phyloP scores from a whole-genome alignment of 352 stramenopile genomes.

The Phytopythium sindhum region DNA sequence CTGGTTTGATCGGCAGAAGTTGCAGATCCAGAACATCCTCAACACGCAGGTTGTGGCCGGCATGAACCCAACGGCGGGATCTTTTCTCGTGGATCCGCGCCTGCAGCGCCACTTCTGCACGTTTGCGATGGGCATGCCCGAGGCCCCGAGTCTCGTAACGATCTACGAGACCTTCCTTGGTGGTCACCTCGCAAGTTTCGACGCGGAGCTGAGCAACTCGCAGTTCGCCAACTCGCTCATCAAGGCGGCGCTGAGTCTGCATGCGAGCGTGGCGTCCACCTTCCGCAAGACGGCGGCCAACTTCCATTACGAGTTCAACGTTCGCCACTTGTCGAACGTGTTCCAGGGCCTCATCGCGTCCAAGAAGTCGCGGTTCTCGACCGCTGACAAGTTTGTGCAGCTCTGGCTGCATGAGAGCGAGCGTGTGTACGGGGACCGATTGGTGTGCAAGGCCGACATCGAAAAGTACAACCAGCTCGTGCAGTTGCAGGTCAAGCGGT shows the following conservation, averaged over 20 bases:
- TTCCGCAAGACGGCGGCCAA: conserved; percentile 95
- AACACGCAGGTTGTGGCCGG: conserved; percentile 94
- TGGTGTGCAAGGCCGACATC: conserved; percentile 92
- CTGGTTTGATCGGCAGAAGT: conserved; percentile 91
- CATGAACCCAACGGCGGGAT: conserved; percentile 96
- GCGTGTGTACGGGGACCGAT: conserved; percentile 93
- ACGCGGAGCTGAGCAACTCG: conserved; percentile 83
- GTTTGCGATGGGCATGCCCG: conserved; percentile 95
- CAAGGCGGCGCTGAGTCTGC: conserved; percentile 91
- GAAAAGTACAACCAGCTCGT: conserved; percentile 94
- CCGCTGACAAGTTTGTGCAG: conserved; percentile 92
- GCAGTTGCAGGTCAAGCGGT: conserved; percentile 92
- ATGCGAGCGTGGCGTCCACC: conserved; percentile 87
- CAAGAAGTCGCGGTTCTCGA: conserved; percentile 90
- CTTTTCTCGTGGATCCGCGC: conserved; percentile 92
- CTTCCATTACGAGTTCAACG: conserved; percentile 98
- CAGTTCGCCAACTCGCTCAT: conserved; percentile 90
- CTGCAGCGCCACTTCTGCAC: conserved; percentile 96
- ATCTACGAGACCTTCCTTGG: conserved; percentile 97
- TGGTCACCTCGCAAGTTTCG: conserved; percentile 90
- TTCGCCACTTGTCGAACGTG: conserved; percentile 94
- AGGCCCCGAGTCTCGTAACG: conserved; percentile 90
- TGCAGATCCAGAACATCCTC: conserved; percentile 92
- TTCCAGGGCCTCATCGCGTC: conserved; percentile 95
- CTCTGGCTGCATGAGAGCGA: conserved; percentile 97